These are phyloP conservation scores for Saraca asoca DNA, from an alignment of 331 rosid species.

Conservation along the genomic window DNA sequence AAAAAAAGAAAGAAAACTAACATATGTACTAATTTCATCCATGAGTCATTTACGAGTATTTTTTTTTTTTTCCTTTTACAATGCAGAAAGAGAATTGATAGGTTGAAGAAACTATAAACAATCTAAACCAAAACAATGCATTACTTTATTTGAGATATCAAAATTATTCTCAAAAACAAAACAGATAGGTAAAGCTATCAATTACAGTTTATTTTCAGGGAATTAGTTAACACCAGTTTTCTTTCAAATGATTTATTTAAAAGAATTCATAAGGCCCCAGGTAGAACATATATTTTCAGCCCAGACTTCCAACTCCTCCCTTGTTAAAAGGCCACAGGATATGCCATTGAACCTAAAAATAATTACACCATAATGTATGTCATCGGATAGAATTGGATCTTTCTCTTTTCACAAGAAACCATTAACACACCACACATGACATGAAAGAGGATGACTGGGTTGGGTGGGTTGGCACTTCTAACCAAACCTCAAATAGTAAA, in stretches of 20 bases:
- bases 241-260: neutral
- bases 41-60: neutral
- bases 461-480: neutral
- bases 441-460: neutral
- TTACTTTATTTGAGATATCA: too few species aligned
- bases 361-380: conserved; percentile 1
- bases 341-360: too few species aligned
- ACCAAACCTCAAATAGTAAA: conserved; percentile 6
- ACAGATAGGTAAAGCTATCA: neutral
- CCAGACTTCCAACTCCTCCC: neutral
- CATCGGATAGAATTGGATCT: too few species aligned
- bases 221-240: neutral
- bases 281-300: neutral
- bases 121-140: neutral
- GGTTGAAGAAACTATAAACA: neutral
- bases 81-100: neutral
- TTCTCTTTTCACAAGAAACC: too few species aligned
- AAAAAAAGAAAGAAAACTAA: neutral
- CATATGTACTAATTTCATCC: neutral
- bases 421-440: too few species aligned
- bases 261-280: too few species aligned
- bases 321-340: neutral
- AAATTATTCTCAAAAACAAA: neutral
- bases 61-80: conserved; percentile 9
- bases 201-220: neutral